Base-by-base conservation (phyloP, 352 stramenopile species). In the Blastocystis hominis region DNA sequence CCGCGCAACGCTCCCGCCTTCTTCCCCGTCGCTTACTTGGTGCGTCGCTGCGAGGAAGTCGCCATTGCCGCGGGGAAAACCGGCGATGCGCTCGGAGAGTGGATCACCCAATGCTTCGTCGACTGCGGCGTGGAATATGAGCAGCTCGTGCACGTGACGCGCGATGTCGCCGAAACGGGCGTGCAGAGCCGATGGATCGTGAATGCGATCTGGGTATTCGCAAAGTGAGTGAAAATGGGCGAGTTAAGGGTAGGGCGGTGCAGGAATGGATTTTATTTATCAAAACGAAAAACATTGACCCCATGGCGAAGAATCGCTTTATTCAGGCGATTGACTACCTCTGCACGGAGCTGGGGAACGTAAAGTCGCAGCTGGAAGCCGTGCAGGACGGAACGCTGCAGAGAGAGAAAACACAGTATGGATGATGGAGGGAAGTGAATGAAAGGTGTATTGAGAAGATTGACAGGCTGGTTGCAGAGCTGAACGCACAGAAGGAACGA, bases 241-340 rank as follows among this genome's bases (percentile, higher is more conserved):
- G 62, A 7, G 5, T 20, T 72, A 34, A 72, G 6, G 30, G 62
- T 72, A 72, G 62, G 6, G 34, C 20, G 10, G 62, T 84, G 34
- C 47, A 66, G 42, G 46, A 47, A 10, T 84, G 55, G 44, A 50
- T 56, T 42, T 36, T 44, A 20, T 84, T 84, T 53, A 84, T 84
- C 34, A 53, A 64, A 30, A 44, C 62, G 20, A 84, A 84, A 53
- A 84, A 84, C 55, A 68, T 84, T 34, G 72, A 84, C 34, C 72
- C 72, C 1, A 34, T 17, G 5, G 72, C 44, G 13, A 84, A 84
- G 50, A 15, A 30, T 0, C 47, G 50, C 5, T 84, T 84, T 44
- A n/a, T 84, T 34, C 62, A 46, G 30, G 50, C 72, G 20, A 68
- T 40, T 24, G 44, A 47, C 36, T n/a, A 44, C 17, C 72, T 66